Evolutionary conservation across 495 filamentous ascomycete genomes (phyloP).

Genomic region (Hypoxylon intermedium): DNA sequence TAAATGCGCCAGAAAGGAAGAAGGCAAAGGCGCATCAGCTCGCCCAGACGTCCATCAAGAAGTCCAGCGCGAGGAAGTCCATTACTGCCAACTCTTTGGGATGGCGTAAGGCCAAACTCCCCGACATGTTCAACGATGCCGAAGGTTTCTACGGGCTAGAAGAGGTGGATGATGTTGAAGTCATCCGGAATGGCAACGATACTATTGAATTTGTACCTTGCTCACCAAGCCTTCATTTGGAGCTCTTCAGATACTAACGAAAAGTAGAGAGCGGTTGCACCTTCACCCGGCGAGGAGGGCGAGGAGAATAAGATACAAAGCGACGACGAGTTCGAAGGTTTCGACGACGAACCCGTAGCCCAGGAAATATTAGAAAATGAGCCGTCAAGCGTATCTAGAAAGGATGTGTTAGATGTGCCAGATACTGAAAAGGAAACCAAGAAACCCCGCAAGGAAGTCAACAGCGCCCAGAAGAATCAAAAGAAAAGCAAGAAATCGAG

Average conservation of each 20-base stretch:
- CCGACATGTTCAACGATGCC: conserved; percentile 88
- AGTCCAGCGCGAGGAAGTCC: conserved; percentile 42
- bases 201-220: conserved; percentile 62
- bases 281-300: conserved; percentile 2
- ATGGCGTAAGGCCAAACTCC: conserved; percentile 84
- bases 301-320: no score
- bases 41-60: conserved; percentile 18
- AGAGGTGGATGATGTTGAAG: conserved; percentile 87
- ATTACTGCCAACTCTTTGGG: conserved; percentile 68
- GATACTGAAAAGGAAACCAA: conserved; percentile 18
- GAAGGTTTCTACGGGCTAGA: conserved; percentile 94
- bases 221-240: not conserved
- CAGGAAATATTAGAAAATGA: not conserved
- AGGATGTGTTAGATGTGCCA: conserved; percentile 1
- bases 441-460: conserved; percentile 42
- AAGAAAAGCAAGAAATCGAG: conserved; percentile 49
- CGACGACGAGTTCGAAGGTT: conserved; percentile 60
- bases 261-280: conserved; percentile 22
- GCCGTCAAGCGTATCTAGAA: not conserved
- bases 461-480: conserved; percentile 51
- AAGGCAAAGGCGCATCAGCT: conserved; percentile 50
- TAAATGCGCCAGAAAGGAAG: conserved; percentile 52
- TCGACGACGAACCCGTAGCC: conserved; percentile 50
- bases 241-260: conserved; percentile 14
- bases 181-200: conserved; percentile 63